Percentiles rank a stretch among this genome's conserved stretches.
Evolutionary conservation across 148 eudicot genomes (phyloP).

Genomic region (Rhododendron ovatum): DNA sequence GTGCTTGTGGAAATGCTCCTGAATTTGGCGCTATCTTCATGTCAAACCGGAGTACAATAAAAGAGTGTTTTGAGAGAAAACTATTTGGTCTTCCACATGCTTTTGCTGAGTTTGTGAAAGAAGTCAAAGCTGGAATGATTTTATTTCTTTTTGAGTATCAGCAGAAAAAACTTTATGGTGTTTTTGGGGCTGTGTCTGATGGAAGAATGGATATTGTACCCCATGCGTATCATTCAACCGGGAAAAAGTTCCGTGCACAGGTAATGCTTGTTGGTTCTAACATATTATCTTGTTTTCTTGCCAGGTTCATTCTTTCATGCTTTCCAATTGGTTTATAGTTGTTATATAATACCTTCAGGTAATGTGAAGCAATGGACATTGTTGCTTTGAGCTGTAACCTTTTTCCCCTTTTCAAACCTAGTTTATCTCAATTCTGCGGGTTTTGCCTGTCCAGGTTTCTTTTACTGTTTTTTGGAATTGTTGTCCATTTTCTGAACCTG

Average conservation of each 20-base stretch:
- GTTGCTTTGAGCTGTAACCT: background rate
- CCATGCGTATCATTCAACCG: constrained; percentile 14
- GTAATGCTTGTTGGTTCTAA: constrained; percentile 5
- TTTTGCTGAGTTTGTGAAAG: constrained; percentile 16
- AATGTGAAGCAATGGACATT: background rate
- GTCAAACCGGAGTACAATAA: constrained; percentile 17
- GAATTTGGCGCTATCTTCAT: constrained; percentile 33
- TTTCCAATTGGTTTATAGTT: background rate
- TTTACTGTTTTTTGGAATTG: constrained; percentile 26
- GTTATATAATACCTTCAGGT: background rate
- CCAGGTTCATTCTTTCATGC: background rate
- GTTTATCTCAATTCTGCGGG: background rate
- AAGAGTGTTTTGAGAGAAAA: constrained; percentile 22
- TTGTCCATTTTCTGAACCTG: constrained; percentile 19
- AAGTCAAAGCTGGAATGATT: constrained; percentile 25
- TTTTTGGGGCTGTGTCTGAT: constrained; percentile 26
- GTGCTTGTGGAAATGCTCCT: background rate
- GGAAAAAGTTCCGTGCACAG: constrained; percentile 27
- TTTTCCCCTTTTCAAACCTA: background rate
- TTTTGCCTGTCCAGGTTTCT: constrained; percentile 16
- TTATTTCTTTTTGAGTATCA: constrained; percentile 30
- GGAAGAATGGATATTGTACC: constrained; percentile 23
- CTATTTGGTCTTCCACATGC: constrained; percentile 25
- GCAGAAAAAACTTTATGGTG: constrained; percentile 26
- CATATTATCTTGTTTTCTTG: background rate